phyloP scores from a whole-genome alignment of 495 filamentous ascomycete species.

The Neohortaea acidophila region DNA sequence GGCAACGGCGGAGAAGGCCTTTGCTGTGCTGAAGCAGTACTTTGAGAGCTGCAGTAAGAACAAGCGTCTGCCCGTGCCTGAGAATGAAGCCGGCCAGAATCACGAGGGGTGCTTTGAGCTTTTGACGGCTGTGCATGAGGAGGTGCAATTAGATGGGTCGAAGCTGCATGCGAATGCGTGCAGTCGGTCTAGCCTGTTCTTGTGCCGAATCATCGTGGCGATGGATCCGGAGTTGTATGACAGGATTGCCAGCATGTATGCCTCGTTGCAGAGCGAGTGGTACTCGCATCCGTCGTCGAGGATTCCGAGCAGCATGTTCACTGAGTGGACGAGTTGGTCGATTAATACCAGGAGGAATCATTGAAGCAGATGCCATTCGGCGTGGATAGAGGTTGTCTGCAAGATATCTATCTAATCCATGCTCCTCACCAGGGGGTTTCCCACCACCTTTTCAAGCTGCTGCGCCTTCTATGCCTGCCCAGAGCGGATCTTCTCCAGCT shows the following conservation, averaged over 20 bases:
- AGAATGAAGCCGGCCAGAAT: conserved; percentile 5
- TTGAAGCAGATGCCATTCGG: too few relatives aligned
- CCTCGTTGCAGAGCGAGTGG: conserved; percentile 38
- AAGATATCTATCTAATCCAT: too few relatives aligned
- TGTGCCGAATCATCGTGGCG: conserved; percentile 44
- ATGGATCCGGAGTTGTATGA: conserved; percentile 35
- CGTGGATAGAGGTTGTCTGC: too few relatives aligned
- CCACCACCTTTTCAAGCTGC: too few relatives aligned
- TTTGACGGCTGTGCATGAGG: conserved; percentile 52
- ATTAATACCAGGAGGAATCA: conserved; percentile 12
- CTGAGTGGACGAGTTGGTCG: conserved; percentile 53
- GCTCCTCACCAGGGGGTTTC: too few relatives aligned
- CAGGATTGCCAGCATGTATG: conserved; percentile 42
- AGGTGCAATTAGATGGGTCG: conserved; percentile 50
- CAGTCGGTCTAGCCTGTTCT: conserved; percentile 47
- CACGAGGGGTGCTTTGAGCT: conserved; percentile 32
- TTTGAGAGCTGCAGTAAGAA: conserved; percentile 54
- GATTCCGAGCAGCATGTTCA: conserved; percentile 48
- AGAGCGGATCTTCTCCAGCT: conserved; percentile 34
- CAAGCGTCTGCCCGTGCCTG: conserved; percentile 29
- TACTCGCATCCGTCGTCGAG: conserved; percentile 39
- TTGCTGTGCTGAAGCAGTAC: conserved; percentile 50
- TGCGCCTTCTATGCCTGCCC: neutral
- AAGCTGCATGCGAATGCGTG: conserved; percentile 40
- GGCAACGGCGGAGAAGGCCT: conserved; percentile 57